phyloP scores from a whole-genome alignment of 23 red algal species.

The Gracilaria gracilis region DNA sequence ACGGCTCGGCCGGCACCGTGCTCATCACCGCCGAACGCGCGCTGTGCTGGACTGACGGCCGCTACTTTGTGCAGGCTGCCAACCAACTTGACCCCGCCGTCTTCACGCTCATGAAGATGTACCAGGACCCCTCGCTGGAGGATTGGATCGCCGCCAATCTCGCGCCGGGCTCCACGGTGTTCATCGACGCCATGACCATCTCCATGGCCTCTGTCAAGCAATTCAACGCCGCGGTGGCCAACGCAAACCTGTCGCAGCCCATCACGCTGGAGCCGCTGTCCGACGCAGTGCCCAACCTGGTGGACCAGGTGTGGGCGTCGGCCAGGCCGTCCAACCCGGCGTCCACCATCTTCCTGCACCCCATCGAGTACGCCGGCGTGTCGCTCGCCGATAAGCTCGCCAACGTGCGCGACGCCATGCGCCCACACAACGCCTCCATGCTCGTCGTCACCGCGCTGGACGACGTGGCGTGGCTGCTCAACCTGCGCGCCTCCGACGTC shows the following conservation, averaged over 20 bases:
- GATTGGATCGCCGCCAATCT: conserved; percentile 64
- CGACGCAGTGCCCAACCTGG: conserved; percentile 52
- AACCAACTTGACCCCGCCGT: conserved; percentile 70
- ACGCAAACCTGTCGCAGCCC: neutral
- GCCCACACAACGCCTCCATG: conserved; percentile 55
- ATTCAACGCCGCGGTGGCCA: conserved; percentile 12
- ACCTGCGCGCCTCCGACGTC: conserved; percentile 89
- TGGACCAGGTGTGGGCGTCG: conserved; percentile 90
- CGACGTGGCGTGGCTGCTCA: conserved; percentile 97
- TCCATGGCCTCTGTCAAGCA: conserved; percentile 49
- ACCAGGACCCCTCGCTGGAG: conserved; percentile 50
- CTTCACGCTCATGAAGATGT: conserved; percentile 88
- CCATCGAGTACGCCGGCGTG: conserved; percentile 73
- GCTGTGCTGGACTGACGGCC: conserved; percentile 90
- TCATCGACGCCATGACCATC: conserved; percentile 67
- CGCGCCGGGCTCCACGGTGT: conserved; percentile 17
- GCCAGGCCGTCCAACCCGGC: conserved; percentile 75
- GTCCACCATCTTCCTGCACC: conserved; percentile 71
- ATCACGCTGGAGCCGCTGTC: conserved; percentile 48
- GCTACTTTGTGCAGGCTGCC: conserved; percentile 96
- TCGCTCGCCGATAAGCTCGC: conserved; percentile 62
- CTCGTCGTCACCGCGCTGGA: conserved; percentile 86
- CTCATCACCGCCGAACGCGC: conserved; percentile 77
- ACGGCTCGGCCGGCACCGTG: conserved; percentile 91
- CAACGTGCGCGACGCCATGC: conserved; percentile 69